Conservation (phyloP, 345 rosid genomes). For the Turritis glabra region DNA sequence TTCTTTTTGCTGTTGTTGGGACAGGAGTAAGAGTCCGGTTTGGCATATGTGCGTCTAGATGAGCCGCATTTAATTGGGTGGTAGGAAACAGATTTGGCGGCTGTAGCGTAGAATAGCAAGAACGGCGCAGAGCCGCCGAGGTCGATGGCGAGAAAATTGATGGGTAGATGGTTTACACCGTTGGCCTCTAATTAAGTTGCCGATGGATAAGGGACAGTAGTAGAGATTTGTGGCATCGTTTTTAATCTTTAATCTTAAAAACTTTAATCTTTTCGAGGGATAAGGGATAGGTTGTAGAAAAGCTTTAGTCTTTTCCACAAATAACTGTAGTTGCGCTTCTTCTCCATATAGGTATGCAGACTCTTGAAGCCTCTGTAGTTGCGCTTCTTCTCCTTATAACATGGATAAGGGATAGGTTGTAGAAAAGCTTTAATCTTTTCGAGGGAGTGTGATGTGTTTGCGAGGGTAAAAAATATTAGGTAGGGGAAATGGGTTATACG, state of each 20-base stretch:
- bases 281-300: too few species aligned
- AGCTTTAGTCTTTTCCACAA: too few species aligned
- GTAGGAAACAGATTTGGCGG: conserved; percentile 16
- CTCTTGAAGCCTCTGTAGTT: too few species aligned
- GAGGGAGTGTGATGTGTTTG: conserved; percentile 17
- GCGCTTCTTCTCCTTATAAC: too few species aligned
- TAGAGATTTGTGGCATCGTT: conserved; percentile 15
- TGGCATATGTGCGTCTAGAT: conserved; percentile 7
- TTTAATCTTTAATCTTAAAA: conserved; percentile 6
- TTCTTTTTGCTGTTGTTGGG: neutral
- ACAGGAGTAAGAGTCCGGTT: neutral
- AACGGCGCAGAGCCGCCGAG: conserved; percentile 16
- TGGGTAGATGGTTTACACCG: neutral
- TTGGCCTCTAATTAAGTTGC: neutral
- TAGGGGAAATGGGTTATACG: neutral
- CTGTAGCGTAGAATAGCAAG: neutral
- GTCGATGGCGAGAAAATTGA: neutral
- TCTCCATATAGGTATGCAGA: too few species aligned
- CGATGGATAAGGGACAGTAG: conserved; percentile 18
- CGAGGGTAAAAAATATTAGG: neutral
- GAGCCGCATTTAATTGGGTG: conserved; percentile 20
- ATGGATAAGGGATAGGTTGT: too few species aligned
- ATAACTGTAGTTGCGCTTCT: too few species aligned
- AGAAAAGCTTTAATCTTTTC: too few species aligned
- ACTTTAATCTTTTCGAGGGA: neutral